Evolutionary conservation across 345 rosid species (phyloP), one percentile per base, ranked within the genome.

Genomic region (Raphanus raphanistrum): DNA sequence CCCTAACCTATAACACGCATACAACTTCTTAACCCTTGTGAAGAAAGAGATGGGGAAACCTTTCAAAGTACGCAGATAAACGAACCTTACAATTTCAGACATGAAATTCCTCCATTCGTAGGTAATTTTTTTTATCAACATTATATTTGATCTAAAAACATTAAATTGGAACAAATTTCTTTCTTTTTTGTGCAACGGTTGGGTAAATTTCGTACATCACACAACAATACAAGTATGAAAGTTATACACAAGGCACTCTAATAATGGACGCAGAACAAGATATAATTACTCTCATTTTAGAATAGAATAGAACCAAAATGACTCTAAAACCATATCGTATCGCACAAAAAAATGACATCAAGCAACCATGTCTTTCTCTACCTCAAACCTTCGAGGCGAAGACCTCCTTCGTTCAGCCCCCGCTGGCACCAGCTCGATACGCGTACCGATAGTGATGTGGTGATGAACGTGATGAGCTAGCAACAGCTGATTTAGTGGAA

Each of bases 381-480:
- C 57, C 16, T 63, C 69, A 25, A 33, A 1, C 16, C 45, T 50
- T 57, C 63, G 32, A 9, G 69, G 68, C 8, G 63, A n/a, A 0
- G 25, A 4, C 28, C 71, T 31, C 12, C 32, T 66, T 11, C 72
- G 69, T 25, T 45, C 72, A 72, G 9, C 27, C 11, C 63, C 77
- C 0, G 50, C 1, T n/a, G 6, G 33, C 58, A 0, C 68, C 81
- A 26, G 77, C 73, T 66, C 77, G 62, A 66, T 78, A 70, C 4
- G 29, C 63, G 1, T 75, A 70, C 26, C 26, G 72, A 72, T 73
- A 29, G 3, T 27, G 76, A 57, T 5, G 32, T 48, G 82, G 79
- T 2, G 79, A 21, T 10, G 74, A 6, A 15, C 27, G 62, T 4
- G 74, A 67, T 6, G 57, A 12, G 69, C 41, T 61, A 52, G 45